A percentile compares a stretch with the other conserved stretches of the same genome.
Conservation (phyloP, 768 basidiomycete genomes). For the Suillus bovinus region DNA sequence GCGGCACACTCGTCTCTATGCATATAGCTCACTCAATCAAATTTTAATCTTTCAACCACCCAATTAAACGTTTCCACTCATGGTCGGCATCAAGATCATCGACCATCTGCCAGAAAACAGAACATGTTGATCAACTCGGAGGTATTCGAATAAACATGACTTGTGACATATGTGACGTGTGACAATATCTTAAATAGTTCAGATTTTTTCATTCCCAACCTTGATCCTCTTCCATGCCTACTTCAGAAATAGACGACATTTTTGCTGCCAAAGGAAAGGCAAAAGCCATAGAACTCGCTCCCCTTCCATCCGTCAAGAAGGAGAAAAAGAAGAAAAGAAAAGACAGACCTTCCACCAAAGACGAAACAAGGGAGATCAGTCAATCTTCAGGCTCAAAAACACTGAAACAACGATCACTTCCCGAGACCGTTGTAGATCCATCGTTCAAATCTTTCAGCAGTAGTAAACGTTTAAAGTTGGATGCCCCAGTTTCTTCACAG, state of each 20-base stretch:
- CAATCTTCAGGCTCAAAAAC: conserved; percentile 18
- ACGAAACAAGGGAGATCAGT: conserved; percentile 7
- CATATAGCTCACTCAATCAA: background rate
- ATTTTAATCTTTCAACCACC: background rate
- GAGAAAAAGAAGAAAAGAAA: conserved; percentile 48
- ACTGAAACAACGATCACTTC: conserved; percentile 31
- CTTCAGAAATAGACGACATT: conserved; percentile 86
- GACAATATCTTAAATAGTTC: conserved; percentile 2
- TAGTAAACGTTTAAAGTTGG: conserved; percentile 42
- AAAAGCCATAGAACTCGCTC: conserved; percentile 27
- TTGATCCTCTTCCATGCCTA: conserved; percentile 35
- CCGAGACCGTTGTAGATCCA: conserved; percentile 70
- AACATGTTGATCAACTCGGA: background rate
- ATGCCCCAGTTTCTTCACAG: conserved; percentile 13
- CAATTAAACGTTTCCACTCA: background rate
- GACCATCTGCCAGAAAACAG: background rate
- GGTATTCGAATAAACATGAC: background rate
- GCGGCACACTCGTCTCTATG: conserved; percentile 12
- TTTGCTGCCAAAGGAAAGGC: conserved; percentile 58
- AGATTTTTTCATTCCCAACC: conserved; percentile 13
- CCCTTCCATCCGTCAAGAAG: conserved; percentile 36
- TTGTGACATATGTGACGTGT: conserved; percentile 1
- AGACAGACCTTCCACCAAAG: conserved; percentile 6
- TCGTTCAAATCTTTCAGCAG: conserved; percentile 38
- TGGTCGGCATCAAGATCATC: background rate